These are phyloP conservation scores for Paraconiothyrium sp. DNA, from an alignment of 2,329 filamentous ascomycete species.

Conservation along the genomic window DNA sequence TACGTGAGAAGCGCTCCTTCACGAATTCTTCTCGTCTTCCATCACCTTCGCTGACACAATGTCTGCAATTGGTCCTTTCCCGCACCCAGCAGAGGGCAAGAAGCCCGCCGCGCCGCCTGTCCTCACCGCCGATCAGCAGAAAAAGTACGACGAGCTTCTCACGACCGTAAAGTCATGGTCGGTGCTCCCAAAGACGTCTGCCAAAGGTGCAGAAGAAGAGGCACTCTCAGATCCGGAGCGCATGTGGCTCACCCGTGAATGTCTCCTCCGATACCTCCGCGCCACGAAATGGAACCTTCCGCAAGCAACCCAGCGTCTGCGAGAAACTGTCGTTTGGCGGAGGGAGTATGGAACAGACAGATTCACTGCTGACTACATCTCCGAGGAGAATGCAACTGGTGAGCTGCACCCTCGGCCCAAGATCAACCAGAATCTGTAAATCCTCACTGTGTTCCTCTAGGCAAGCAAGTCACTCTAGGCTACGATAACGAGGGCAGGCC, in stretches of 20 bases:
- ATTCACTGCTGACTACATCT: constrained; percentile 86
- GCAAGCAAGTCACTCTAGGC: constrained; percentile 90
- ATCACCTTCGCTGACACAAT: constrained; percentile 19
- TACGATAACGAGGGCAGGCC: constrained; percentile 88
- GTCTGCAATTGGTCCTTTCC: constrained; percentile 45
- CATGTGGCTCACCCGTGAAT: constrained; percentile 92
- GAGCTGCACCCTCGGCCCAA: too few species aligned
- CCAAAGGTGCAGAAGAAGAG: constrained; percentile 65
- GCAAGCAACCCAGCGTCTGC: constrained; percentile 80
- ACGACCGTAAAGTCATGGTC: constrained; percentile 75
- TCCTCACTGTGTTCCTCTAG: background rate
- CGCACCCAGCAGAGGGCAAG: constrained; percentile 57
- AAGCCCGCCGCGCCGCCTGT: constrained; percentile 65
- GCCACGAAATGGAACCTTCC: constrained; percentile 86
- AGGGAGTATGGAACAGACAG: constrained; percentile 83
- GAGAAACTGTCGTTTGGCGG: constrained; percentile 84
- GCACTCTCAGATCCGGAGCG: constrained; percentile 81
- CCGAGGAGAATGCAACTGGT: constrained; percentile 89
- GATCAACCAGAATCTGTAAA: background rate
- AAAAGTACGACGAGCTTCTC: constrained; percentile 83
- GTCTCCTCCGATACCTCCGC: constrained; percentile 89
- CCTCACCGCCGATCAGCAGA: constrained; percentile 78
- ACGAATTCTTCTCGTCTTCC: background rate
- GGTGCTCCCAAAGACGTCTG: constrained; percentile 71
- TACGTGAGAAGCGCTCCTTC: background rate